A percentile compares a stretch with the other conserved stretches of the same genome.
phyloP scores from a whole-genome alignment of 192 early-diverging fungal genomes.

The Coemansia sp. region DNA sequence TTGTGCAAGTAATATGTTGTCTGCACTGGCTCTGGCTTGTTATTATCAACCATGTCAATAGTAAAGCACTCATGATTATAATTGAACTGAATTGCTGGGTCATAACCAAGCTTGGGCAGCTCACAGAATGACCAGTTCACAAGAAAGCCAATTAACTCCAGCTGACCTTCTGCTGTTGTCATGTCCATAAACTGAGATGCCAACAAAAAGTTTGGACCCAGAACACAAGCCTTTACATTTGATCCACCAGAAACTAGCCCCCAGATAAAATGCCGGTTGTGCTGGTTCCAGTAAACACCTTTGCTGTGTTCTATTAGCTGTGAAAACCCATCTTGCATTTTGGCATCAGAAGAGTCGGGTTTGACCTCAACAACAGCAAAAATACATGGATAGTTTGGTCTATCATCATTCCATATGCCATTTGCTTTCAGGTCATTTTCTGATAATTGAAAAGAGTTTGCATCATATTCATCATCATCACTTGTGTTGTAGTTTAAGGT shows the following conservation, averaged over 20 bases:
- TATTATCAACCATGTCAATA: slow-evolving; percentile 1
- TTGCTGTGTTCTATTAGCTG: slow-evolving; percentile 7
- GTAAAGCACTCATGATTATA: neutral
- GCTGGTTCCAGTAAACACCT: slow-evolving; percentile 4
- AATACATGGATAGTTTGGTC: too few relatives aligned
- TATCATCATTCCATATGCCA: neutral
- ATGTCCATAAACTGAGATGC: slow-evolving; percentile 3
- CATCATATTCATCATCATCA: neutral
- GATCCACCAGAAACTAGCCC: neutral
- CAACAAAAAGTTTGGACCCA: neutral
- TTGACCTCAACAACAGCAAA: too few relatives aligned
- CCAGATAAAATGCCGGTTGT: neutral
- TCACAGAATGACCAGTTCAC: slow-evolving; percentile 17
- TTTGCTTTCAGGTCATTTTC: neutral
- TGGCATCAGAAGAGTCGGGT: too few relatives aligned
- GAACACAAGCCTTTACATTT: too few relatives aligned
- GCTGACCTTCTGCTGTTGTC: neutral
- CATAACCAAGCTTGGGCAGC: slow-evolving; percentile 11
- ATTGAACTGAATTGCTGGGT: slow-evolving; percentile 9
- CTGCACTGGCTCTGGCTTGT: neutral
- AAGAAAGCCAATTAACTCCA: slow-evolving; percentile 6
- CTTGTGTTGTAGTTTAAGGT: neutral
- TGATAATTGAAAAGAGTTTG: neutral
- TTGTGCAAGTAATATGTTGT: slow-evolving; percentile 6
- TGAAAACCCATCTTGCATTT: neutral